A percentile compares a stretch with the other conserved stretches of the same genome.
Conservation (phyloP, 1,284 basidiomycete genomes). For the Melampsora larici-populina region DNA sequence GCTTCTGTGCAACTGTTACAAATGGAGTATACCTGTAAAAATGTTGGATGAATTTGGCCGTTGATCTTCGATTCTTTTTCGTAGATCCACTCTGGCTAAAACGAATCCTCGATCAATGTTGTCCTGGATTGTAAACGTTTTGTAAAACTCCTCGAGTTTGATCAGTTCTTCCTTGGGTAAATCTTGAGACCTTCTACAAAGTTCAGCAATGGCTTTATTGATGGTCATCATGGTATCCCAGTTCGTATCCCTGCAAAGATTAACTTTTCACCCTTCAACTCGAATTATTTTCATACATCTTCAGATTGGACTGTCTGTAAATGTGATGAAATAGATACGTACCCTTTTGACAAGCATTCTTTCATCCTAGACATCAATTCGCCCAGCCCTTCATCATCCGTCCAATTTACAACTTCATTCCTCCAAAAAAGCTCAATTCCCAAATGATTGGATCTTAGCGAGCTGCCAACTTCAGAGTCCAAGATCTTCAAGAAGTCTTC, state of each 20-base stretch:
- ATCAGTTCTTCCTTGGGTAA: slow-evolving; percentile 19
- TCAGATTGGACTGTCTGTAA: not conserved
- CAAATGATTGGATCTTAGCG: slow-evolving; percentile 27
- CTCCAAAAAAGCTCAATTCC: slow-evolving; percentile 37
- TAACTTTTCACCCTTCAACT: not conserved
- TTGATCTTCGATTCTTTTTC: too few species aligned
- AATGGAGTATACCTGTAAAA: too few species aligned
- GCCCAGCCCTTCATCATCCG: slow-evolving; percentile 16
- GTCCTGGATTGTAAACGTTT: not conserved
- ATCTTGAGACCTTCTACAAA: not conserved
- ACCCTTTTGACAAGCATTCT: slow-evolving; percentile 7
- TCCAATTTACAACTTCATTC: slow-evolving; percentile 29
- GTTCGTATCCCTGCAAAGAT: slow-evolving; percentile 18
- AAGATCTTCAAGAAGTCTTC: slow-evolving; percentile 40
- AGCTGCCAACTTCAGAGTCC: slow-evolving; percentile 15
- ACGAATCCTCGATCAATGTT: slow-evolving; percentile 22
- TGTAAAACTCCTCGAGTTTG: slow-evolving; percentile 11
- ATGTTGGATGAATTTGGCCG: too few species aligned
- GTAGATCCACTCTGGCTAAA: slow-evolving; percentile 31
- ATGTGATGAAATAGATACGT: not conserved
- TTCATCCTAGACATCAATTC: slow-evolving; percentile 24
- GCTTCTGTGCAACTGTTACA: too few species aligned
- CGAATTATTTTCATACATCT: not conserved
- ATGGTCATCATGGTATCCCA: slow-evolving; percentile 40
- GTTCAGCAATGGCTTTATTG: not conserved